Evolutionary conservation across 2,329 filamentous ascomycete genomes (phyloP).

Genomic region (Biscogniauxia sp.): DNA sequence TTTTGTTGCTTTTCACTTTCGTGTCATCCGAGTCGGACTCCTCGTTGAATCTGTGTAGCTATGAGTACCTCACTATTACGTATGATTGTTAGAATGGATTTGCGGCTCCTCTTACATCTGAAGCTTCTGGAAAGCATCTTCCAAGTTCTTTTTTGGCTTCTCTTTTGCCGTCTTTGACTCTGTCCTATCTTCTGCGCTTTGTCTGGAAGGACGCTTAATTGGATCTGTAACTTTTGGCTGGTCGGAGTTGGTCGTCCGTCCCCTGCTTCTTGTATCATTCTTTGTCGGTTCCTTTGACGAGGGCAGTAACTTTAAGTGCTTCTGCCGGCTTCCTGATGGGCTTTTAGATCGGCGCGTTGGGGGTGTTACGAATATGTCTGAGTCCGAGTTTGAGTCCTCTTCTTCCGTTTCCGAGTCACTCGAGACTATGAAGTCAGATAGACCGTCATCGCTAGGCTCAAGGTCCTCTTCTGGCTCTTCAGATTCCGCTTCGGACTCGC

Average conservation of each 20-base stretch:
- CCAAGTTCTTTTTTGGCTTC: conserved; percentile 20
- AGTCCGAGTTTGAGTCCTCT: conserved; percentile 18
- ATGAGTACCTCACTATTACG: conserved; percentile 7
- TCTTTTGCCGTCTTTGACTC: conserved; percentile 13
- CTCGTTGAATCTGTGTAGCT: conserved; percentile 25
- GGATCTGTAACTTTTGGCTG: conserved; percentile 3
- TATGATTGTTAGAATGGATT: not conserved
- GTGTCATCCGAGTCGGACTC: conserved; percentile 23
- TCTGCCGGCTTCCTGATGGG: conserved; percentile 15
- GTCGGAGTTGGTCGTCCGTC: conserved; percentile 4
- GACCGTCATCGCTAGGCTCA: conserved; percentile 17
- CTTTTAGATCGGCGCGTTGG: conserved; percentile 19
- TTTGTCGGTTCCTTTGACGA: conserved; percentile 17
- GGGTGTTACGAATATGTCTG: conserved; percentile 17
- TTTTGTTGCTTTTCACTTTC: conserved; percentile 6
- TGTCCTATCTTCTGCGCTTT: conserved; percentile 5
- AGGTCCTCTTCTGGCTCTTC: conserved; percentile 7
- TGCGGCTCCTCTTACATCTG: conserved; percentile 25
- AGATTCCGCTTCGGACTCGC: conserved; percentile 14
- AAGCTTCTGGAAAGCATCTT: conserved; percentile 32
- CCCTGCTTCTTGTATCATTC: conserved; percentile 9
- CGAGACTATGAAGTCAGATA: conserved; percentile 24
- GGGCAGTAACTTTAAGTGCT: conserved; percentile 20
- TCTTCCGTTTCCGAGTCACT: conserved; percentile 1
- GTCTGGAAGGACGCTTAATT: conserved; percentile 14